These are phyloP conservation scores for Limnanthes douglasii DNA, from an alignment of 345 rosid genomes.

Conservation along the genomic window DNA sequence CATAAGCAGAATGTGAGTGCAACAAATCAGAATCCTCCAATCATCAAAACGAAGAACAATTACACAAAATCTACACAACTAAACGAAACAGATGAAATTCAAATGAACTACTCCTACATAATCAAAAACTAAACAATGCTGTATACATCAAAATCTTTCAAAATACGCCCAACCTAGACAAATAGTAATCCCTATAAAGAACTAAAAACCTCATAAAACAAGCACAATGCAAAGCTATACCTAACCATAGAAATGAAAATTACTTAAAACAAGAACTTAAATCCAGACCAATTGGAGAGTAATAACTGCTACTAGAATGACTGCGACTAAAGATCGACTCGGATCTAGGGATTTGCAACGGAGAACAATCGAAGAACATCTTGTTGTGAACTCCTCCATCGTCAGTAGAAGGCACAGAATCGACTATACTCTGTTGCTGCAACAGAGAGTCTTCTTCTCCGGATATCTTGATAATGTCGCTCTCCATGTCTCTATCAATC, in stretches of 20 bases:
- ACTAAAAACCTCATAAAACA: not conserved
- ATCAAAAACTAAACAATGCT: not conserved
- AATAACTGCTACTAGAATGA: conserved; percentile 12
- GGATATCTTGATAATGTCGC: conserved; percentile 54
- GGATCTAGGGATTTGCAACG: conserved; percentile 42
- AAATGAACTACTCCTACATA: not conserved
- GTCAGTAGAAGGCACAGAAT: conserved; percentile 7
- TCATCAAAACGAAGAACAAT: not conserved
- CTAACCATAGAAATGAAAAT: not conserved
- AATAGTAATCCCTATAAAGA: not conserved
- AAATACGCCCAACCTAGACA: not conserved
- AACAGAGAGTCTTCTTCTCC: conserved; percentile 41
- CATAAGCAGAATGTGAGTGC: not conserved
- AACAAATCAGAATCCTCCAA: not conserved
- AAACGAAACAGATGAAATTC: not conserved
- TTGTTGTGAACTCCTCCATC: conserved; percentile 6
- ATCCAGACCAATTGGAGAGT: conserved; percentile 22
- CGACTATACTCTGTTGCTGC: conserved; percentile 22
- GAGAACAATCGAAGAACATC: conserved; percentile 43
- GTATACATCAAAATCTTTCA: not conserved
- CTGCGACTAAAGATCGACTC: too few relatives aligned
- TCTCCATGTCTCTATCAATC: conserved; percentile 53
- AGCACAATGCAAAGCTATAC: not conserved
- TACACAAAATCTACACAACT: not conserved
- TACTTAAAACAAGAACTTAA: not conserved